phyloP scores from a whole-genome alignment of 2,329 filamentous ascomycete species.

The Trichoderma sp. region DNA sequence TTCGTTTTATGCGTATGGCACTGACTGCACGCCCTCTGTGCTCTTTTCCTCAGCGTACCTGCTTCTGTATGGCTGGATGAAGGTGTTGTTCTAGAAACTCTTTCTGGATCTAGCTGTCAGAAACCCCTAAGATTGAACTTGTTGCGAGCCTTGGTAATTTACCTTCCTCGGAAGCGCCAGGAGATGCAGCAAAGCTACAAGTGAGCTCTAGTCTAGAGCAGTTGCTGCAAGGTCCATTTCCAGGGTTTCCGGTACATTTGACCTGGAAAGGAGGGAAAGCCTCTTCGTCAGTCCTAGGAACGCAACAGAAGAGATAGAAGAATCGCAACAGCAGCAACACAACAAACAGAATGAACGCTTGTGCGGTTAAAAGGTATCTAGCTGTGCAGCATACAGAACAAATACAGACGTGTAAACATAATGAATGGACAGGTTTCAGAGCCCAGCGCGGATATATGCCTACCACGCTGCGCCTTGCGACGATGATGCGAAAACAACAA shows the following conservation, averaged over 20 bases:
- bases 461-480: neutral
- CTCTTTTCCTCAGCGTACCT: conserved; percentile 44
- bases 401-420: neutral
- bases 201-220: conserved; percentile 40
- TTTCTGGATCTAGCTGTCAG: conserved; percentile 27
- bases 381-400: neutral
- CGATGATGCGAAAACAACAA: neutral
- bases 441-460: neutral
- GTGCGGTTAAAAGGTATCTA: neutral
- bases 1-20: conserved; percentile 47
- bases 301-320: neutral
- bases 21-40: conserved; percentile 44
- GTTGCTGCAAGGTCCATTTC: conserved; percentile 40
- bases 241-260: conserved; percentile 44
- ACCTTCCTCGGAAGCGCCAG: conserved; percentile 29
- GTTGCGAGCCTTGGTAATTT: conserved; percentile 7
- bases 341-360: neutral
- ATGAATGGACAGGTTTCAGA: neutral
- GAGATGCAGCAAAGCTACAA: conserved; percentile 38
- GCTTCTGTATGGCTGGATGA: conserved; percentile 45
- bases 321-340: neutral
- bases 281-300: neutral
- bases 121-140: neutral
- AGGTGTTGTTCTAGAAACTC: conserved; percentile 41
- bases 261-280: conserved; percentile 34